These are phyloP conservation scores for Ajuga reptans DNA, from an alignment of 305 asterid genomes.

Conservation along the genomic window DNA sequence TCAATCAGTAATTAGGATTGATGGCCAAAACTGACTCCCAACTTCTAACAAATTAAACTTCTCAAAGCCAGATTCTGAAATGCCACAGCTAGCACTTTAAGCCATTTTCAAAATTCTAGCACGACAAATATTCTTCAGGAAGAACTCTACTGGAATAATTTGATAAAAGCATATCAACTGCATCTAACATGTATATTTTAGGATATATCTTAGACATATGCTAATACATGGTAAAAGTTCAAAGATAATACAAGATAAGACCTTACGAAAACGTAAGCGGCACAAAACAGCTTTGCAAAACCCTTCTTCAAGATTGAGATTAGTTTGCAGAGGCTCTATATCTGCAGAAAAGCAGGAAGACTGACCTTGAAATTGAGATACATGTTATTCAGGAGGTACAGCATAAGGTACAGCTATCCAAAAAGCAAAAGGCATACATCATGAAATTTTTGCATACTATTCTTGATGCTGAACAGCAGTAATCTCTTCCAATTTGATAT, in stretches of 20 bases:
- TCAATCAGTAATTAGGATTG: constrained; percentile 3
- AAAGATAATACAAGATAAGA: constrained; percentile 60
- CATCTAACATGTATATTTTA: neutral
- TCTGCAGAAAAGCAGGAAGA: constrained; percentile 47
- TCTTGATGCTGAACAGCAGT: neutral
- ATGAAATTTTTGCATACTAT: neutral
- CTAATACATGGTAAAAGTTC: constrained; percentile 12
- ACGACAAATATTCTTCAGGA: constrained; percentile 11
- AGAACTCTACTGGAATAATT: constrained; percentile 17
- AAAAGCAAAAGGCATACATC: neutral
- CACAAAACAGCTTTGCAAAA: constrained; percentile 79
- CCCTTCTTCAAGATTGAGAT: constrained; percentile 87
- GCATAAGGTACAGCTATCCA: neutral
- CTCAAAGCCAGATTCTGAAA: constrained; percentile 10
- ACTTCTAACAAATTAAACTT: neutral
- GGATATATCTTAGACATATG: neutral
- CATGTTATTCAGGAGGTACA: neutral
- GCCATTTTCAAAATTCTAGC: neutral
- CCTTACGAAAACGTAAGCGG: constrained; percentile 99
- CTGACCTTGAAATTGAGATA: constrained; percentile 19
- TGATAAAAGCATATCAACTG: constrained; percentile 12
- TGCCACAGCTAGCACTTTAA: constrained; percentile 2
- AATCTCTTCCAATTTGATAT: constrained; percentile 1
- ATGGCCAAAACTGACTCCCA: neutral
- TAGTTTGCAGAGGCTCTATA: constrained; percentile 75